A percentile compares a stretch with the other conserved stretches of the same genome.
Evolutionary conservation across 192 early-diverging fungal genomes (phyloP).

Genomic region (Spinellus fusiger): DNA sequence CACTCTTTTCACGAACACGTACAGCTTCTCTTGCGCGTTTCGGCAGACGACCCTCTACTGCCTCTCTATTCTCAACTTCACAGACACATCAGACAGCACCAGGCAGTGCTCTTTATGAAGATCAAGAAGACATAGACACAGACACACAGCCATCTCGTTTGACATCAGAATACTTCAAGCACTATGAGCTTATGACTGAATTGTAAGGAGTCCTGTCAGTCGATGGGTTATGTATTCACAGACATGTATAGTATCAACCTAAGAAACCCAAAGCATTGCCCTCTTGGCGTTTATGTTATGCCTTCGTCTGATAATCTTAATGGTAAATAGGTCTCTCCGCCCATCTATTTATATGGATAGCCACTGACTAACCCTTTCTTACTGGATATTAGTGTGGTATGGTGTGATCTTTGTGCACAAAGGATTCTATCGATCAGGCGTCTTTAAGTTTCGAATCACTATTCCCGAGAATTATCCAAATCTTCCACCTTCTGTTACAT

Average conservation of each 20-base stretch:
- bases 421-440: constrained; percentile 83
- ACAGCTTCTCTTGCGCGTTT: constrained; percentile 5
- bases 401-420: constrained; percentile 85
- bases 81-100: neutral
- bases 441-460: constrained; percentile 80
- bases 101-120: neutral
- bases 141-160: constrained; percentile 1
- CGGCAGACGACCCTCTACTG: neutral
- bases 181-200: constrained; percentile 69
- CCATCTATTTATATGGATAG: neutral
- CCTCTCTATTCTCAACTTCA: neutral
- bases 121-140: constrained; percentile 9
- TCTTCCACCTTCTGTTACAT: constrained; percentile 59
- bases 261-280: constrained; percentile 72
- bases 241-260: constrained; percentile 58
- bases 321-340: no score
- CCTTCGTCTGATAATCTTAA: constrained; percentile 62
- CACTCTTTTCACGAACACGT: constrained; percentile 6
- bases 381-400: constrained; percentile 57
- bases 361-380: neutral
- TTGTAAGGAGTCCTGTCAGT: constrained; percentile 37
- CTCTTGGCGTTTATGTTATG: constrained; percentile 83
- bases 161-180: constrained; percentile 37
- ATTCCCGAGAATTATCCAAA: constrained; percentile 81
- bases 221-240: neutral